Base-by-base conservation (phyloP, 2,329 filamentous ascomycete genomes). In the Leptoxyphium fumago region DNA sequence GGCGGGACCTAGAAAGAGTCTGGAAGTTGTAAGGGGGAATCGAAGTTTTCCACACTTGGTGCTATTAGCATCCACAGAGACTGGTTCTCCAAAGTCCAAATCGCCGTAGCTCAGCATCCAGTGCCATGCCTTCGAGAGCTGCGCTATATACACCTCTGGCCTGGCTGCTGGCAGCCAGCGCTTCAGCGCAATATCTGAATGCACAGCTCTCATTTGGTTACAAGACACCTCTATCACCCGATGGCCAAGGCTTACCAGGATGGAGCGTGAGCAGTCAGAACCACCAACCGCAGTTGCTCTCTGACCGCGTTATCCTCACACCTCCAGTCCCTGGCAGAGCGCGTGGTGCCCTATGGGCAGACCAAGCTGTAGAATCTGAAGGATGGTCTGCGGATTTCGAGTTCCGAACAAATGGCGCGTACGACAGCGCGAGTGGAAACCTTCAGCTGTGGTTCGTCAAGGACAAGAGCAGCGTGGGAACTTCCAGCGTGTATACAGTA, bases 371-470 rank as follows among this genome's bases (percentile, higher is more conserved):
- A 6, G 43, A 48, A 18, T 38, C 30, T 3, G 64, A 71, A n/a
- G 32, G 32, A 13, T 98, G 87, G 87, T 74, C 77, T 8, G 78
- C 80, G 42, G 84, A 94, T 57, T 72, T 96, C 53, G 81, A 91
- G 58, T 95, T 98, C 65, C 78, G 91, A 52, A 84, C 80, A 43
- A 85, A 77, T 48, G 91, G 91, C 7, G 81, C 82, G 50, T 36
- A 36, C 32, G 91, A 96, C 59, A 73, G 84, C 53, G 86, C 80
- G 42, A 79, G 81, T 46, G 91, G 91, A 41, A 95, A 93, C 65
- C 69, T 98, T 53, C 89, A 96, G 64, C 73, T 98, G 56, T 98
- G 91, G 91, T 85, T 93, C 58, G 80, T 77, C 43, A 79, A 77
- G 54, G 74, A 84, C 47, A 67, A 75, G 52, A 65, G 72, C 47